Evolutionary conservation across 176 grass and related monocot species (phyloP).

Genomic region (Oryza meyeriana): DNA sequence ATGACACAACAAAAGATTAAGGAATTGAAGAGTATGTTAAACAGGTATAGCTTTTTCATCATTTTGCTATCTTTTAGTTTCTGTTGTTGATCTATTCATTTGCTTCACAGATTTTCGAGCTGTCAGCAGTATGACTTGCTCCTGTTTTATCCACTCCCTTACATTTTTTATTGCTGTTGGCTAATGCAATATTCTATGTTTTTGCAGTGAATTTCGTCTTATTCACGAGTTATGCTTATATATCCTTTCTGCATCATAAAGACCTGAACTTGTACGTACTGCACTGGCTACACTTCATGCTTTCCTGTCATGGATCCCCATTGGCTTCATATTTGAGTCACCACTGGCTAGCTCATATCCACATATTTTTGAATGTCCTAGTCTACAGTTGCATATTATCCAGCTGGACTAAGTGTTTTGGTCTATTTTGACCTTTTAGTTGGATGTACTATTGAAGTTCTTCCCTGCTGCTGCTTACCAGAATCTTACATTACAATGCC

Average conservation of each 20-base stretch:
- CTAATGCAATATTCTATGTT: constrained; percentile 15
- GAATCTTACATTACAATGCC: constrained; percentile 95
- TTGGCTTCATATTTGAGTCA: constrained; percentile 61
- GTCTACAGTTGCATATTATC: constrained; percentile 2
- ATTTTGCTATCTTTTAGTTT: constrained; percentile 1
- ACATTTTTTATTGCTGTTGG: background rate
- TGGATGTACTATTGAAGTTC: constrained; percentile 89
- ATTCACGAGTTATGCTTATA: constrained; percentile 98
- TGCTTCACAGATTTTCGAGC: background rate
- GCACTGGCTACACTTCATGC: constrained; percentile 96
- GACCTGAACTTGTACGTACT: constrained; percentile 81
- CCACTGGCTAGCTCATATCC: background rate
- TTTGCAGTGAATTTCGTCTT: constrained; percentile 87
- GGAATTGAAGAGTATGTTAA: constrained; percentile 91
- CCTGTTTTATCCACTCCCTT: no score
- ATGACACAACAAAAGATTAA: constrained; percentile 99
- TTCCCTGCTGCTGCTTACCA: constrained; percentile 85
- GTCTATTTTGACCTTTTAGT: constrained; percentile 34
- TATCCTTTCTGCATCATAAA: constrained; percentile 89
- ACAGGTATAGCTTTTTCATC: constrained; percentile 61
- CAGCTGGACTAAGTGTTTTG: background rate
- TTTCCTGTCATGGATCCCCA: constrained; percentile 96
- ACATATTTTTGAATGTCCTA: background rate
- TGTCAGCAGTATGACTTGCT: background rate
- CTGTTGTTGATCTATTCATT: background rate